These are phyloP conservation scores for Syzygium aromaticum DNA, from an alignment of 345 rosid genomes.

Conservation along the genomic window DNA sequence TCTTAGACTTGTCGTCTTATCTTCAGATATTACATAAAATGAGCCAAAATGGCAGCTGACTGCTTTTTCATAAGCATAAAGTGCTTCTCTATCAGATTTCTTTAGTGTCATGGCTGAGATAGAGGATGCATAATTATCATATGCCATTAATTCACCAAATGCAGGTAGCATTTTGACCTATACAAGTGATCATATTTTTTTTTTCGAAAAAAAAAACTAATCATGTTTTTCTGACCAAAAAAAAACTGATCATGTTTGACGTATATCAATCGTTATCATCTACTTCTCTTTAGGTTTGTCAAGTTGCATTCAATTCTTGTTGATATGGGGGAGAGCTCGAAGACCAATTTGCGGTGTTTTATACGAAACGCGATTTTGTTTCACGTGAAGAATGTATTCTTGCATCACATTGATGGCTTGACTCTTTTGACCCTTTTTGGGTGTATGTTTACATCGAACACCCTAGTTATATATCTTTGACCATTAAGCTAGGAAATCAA, in stretches of 20 bases:
- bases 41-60: neutral
- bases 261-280: neutral
- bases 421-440: neutral
- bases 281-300: neutral
- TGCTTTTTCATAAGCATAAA: neutral
- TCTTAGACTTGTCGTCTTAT: conserved; percentile 82
- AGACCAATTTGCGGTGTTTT: neutral
- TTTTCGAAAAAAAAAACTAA: too few relatives aligned
- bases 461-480: neutral
- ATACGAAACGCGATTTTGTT: neutral
- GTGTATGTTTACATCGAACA: neutral
- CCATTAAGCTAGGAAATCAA: neutral
- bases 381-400: neutral
- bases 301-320: neutral
- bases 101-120: neutral
- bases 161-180: neutral
- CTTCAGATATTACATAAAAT: conserved; percentile 36
- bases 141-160: neutral
- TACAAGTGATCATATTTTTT: neutral
- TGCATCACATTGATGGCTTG: neutral
- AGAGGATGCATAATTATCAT: neutral
- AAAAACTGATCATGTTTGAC: too few relatives aligned
- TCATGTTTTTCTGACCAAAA: too few relatives aligned
- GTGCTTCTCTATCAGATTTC: neutral
- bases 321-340: neutral